A percentile compares a stretch with the other conserved stretches of the same genome.
phyloP scores from a whole-genome alignment of 495 filamentous ascomycete species.

The Arthonia radiata region DNA sequence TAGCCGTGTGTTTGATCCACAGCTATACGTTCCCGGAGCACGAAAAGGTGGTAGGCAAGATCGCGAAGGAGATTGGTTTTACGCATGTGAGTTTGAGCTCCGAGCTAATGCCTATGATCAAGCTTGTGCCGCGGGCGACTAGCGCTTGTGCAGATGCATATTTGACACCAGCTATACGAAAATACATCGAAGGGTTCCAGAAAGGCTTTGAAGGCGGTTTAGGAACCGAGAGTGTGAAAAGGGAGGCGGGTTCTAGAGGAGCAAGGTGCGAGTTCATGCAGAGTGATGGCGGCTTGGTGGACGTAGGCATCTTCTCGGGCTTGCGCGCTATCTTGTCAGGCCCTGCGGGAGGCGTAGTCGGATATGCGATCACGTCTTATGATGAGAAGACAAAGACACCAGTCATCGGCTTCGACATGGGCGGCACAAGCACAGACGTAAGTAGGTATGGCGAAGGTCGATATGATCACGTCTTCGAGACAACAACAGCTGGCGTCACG shows the following conservation, averaged over 20 bases:
- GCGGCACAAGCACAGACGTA: slow-evolving; percentile 84
- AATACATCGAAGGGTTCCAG: slow-evolving; percentile 80
- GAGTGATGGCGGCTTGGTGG: slow-evolving; percentile 56
- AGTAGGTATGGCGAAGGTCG: slow-evolving; percentile 71
- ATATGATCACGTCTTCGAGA: slow-evolving; percentile 94
- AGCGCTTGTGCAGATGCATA: slow-evolving; percentile 92
- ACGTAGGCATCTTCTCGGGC: slow-evolving; percentile 51
- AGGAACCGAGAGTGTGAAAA: slow-evolving; percentile 38
- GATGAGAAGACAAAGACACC: slow-evolving; percentile 67
- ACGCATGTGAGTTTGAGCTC: slow-evolving; percentile 47
- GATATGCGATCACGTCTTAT: slow-evolving; percentile 83
- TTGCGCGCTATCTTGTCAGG: slow-evolving; percentile 56
- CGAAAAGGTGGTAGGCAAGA: slow-evolving; percentile 37
- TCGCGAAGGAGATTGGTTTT: slow-evolving; percentile 52
- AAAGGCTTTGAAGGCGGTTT: slow-evolving; percentile 46
- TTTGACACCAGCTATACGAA: slow-evolving; percentile 81
- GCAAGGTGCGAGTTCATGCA: slow-evolving; percentile 67
- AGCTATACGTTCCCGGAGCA: slow-evolving; percentile 60
- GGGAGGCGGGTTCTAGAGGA: slow-evolving; percentile 25
- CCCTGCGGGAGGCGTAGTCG: slow-evolving; percentile 55
- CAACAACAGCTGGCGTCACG: slow-evolving; percentile 82
- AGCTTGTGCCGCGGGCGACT: slow-evolving; percentile 64
- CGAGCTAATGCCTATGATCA: slow-evolving; percentile 87
- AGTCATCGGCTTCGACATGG: slow-evolving; percentile 95
- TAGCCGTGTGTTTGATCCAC: slow-evolving; percentile 63